Percentiles rank a stretch among this genome's conserved stretches.
These are phyloP conservation scores for Berberis vulgaris DNA, from an alignment of 164 flowering plant species.

Conservation along the genomic window DNA sequence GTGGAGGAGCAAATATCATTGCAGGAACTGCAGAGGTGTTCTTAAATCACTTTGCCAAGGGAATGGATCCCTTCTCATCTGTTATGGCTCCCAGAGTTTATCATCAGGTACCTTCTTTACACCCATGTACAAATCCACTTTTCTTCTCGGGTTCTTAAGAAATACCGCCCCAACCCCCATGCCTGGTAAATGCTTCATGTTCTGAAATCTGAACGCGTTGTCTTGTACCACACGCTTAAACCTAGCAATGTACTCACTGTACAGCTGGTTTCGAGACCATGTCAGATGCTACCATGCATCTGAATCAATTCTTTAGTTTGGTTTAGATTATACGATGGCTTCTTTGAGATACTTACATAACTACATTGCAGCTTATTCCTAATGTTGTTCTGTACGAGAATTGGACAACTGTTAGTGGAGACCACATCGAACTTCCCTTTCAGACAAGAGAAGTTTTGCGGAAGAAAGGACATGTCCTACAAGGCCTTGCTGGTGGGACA, in stretches of 20 bases:
- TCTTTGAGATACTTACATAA: too few species aligned
- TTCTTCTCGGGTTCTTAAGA: too few species aligned
- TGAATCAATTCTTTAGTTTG: too few species aligned
- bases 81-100: conserved; percentile 55
- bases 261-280: too few species aligned
- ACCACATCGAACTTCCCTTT: conserved; percentile 46
- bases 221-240: too few species aligned
- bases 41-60: conserved; percentile 41
- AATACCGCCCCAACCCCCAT: too few species aligned
- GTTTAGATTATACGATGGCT: too few species aligned
- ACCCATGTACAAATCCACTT: too few species aligned
- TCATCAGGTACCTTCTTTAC: conserved; percentile 34
- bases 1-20: conserved; percentile 53
- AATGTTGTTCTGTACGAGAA: conserved; percentile 56
- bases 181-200: too few species aligned
- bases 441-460: conserved; percentile 25
- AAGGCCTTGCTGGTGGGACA: conserved; percentile 41
- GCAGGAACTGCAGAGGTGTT: conserved; percentile 48
- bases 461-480: conserved; percentile 47
- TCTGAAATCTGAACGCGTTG: too few species aligned
- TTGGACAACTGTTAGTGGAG: conserved; percentile 45
- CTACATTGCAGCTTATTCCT: conserved; percentile 45
- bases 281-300: too few species aligned
- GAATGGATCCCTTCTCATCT: conserved; percentile 58
- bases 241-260: too few species aligned